A percentile compares a stretch with the other conserved stretches of the same genome.
Conservation (phyloP, 768 basidiomycete genomes). For the Epithele typhae region DNA sequence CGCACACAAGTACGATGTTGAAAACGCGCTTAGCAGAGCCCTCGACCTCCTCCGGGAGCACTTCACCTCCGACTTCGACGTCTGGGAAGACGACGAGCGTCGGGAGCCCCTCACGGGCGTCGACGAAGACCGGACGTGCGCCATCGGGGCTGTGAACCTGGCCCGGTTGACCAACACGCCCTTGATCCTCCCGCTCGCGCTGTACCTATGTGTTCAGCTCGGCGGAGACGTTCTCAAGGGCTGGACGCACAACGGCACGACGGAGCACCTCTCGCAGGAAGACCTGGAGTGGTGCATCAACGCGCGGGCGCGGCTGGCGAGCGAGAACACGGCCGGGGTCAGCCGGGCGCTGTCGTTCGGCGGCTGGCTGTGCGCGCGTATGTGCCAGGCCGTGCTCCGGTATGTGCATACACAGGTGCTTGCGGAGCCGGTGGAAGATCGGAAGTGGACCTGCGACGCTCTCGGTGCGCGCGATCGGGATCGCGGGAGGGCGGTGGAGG, state of each 20-base stretch:
- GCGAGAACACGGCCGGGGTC: too few relatives aligned
- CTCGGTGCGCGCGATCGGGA: too few relatives aligned
- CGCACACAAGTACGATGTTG: conserved; percentile 5
- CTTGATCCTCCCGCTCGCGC: conserved; percentile 6
- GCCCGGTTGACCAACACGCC: conserved; percentile 6
- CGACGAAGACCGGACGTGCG: not conserved
- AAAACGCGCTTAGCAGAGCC: not conserved
- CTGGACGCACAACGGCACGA: not conserved
- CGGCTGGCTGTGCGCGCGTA: too few relatives aligned
- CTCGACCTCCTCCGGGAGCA: not conserved
- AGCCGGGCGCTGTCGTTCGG: too few relatives aligned
- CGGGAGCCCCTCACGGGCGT: not conserved
- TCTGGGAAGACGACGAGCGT: too few relatives aligned
- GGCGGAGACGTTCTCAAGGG: not conserved
- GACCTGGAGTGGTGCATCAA: not conserved
- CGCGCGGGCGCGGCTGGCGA: too few relatives aligned
- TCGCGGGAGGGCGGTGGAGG: too few relatives aligned
- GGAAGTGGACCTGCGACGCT: too few relatives aligned
- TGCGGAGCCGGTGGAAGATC: too few relatives aligned
- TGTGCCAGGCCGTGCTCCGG: too few relatives aligned
- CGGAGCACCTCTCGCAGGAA: not conserved
- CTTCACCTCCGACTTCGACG: conserved; percentile 1
- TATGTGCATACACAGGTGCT: too few relatives aligned
- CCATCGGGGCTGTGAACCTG: conserved; percentile 2
- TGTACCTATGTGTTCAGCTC: not conserved